Conservation (phyloP, 495 filamentous ascomycete species). For the Pyrenopolyporus hunteri region DNA sequence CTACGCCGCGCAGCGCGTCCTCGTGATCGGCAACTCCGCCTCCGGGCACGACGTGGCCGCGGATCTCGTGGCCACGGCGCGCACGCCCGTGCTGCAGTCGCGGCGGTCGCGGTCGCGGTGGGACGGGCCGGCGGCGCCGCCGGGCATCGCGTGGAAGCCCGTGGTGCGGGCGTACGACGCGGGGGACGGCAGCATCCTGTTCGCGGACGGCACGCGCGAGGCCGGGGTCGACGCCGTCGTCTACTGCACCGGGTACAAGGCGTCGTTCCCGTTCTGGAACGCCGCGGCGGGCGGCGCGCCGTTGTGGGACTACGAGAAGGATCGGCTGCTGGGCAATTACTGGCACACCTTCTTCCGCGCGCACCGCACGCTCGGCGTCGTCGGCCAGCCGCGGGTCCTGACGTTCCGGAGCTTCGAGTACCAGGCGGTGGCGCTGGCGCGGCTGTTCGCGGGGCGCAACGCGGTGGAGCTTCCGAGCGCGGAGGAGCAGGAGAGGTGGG, state of each 20-base stretch:
- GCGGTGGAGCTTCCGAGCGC: constrained; percentile 39
- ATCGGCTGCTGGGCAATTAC: constrained; percentile 44
- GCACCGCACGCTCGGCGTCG: constrained; percentile 49
- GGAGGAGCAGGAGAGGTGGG: constrained; percentile 50
- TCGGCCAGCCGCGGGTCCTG: constrained; percentile 52
- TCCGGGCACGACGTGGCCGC: constrained; percentile 55
- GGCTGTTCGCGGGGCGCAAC: constrained; percentile 50
- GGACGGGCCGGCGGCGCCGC: constrained; percentile 50
- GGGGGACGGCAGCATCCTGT: constrained; percentile 46
- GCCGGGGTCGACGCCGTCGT: constrained; percentile 53
- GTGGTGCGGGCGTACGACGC: constrained; percentile 45
- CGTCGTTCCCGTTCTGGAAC: constrained; percentile 59
- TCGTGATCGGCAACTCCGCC: constrained; percentile 59
- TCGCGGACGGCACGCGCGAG: constrained; percentile 49
- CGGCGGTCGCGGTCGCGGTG: constrained; percentile 50
- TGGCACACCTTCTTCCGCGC: constrained; percentile 54
- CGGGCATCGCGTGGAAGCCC: constrained; percentile 55
- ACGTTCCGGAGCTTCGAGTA: constrained; percentile 60
- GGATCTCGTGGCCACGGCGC: constrained; percentile 44
- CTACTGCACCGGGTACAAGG: constrained; percentile 57
- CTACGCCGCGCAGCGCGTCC: constrained; percentile 45
- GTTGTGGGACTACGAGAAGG: constrained; percentile 50
- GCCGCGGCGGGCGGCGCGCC: constrained; percentile 43
- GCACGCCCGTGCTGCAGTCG: constrained; percentile 53
- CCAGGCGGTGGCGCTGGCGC: constrained; percentile 56